phyloP scores from a whole-genome alignment of 2,329 filamentous ascomycete species.

The Cryphonectria carpinicola region DNA sequence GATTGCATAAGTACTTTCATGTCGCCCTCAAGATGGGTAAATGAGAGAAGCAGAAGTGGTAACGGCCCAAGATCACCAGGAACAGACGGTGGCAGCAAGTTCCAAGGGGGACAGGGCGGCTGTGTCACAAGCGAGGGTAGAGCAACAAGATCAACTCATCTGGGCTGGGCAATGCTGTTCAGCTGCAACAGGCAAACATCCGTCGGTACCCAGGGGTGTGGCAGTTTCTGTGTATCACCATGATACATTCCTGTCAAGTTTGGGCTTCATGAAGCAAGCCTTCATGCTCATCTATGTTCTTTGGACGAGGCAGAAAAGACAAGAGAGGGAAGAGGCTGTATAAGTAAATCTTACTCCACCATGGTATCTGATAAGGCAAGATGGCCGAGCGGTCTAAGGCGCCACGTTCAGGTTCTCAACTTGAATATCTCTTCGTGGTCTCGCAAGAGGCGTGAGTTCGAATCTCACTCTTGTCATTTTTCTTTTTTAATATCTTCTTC shows the following conservation, averaged over 20 bases:
- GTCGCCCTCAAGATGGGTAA: neutral
- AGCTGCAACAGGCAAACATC: neutral
- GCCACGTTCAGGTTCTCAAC: slow-evolving; percentile 11
- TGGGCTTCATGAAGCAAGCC: too few relatives aligned
- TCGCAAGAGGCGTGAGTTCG: slow-evolving; percentile 35
- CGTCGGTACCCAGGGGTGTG: neutral
- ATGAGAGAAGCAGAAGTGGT: neutral
- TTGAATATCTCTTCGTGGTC: slow-evolving; percentile 29
- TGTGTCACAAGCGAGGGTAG: neutral
- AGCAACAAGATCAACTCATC: neutral
- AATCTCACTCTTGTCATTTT: slow-evolving; percentile 35
- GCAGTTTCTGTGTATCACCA: too few relatives aligned
- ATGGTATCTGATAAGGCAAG: neutral
- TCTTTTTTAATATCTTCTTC: neutral
- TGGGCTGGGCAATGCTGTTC: neutral
- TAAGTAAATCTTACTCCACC: neutral
- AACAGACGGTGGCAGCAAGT: neutral
- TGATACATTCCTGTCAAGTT: too few relatives aligned
- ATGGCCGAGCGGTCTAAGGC: slow-evolving; percentile 16
- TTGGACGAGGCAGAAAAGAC: too few relatives aligned
- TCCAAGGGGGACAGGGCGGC: neutral
- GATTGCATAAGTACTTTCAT: neutral
- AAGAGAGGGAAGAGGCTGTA: neutral
- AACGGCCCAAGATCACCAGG: too few relatives aligned
- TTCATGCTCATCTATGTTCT: too few relatives aligned